These are phyloP conservation scores for Podospora bellae-mahoneyi DNA, from an alignment of 495 filamentous ascomycete species.

Conservation along the genomic window DNA sequence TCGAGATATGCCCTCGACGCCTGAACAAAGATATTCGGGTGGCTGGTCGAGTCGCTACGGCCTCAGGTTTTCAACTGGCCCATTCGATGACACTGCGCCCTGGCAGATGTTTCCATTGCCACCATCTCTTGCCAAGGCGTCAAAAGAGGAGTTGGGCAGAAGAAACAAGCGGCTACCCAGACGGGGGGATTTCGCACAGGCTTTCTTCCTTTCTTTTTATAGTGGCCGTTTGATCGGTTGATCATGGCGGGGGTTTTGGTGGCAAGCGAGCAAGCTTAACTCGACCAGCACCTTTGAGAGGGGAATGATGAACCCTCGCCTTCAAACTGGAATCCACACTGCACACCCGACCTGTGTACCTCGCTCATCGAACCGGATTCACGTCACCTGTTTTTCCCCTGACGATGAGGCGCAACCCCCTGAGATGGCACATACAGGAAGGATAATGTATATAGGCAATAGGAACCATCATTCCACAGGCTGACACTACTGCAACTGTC, in stretches of 20 bases:
- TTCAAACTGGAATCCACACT: not conserved
- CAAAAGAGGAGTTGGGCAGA: constrained; percentile 6
- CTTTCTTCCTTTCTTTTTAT: constrained; percentile 6
- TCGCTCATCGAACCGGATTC: not conserved
- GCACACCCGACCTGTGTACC: too few relatives aligned
- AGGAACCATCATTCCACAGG: not conserved
- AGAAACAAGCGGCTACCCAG: not conserved
- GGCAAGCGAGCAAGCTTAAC: not conserved
- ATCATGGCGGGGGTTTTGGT: too few relatives aligned
- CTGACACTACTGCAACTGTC: not conserved
- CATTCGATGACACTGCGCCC: not conserved
- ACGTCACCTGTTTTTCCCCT: not conserved
- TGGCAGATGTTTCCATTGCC: not conserved
- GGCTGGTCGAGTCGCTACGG: not conserved
- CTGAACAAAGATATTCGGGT: constrained; percentile 3
- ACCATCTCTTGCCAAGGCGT: not conserved
- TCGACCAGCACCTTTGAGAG: not conserved
- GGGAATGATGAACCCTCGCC: not conserved
- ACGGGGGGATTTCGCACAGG: not conserved
- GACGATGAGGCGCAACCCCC: not conserved
- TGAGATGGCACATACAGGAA: not conserved
- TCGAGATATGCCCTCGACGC: not conserved
- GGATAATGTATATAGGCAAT: too few relatives aligned
- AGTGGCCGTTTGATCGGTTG: not conserved
- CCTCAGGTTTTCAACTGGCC: not conserved